Conservation (phyloP, 169 alveolate genomes). For the Perkinsus marinus region DNA sequence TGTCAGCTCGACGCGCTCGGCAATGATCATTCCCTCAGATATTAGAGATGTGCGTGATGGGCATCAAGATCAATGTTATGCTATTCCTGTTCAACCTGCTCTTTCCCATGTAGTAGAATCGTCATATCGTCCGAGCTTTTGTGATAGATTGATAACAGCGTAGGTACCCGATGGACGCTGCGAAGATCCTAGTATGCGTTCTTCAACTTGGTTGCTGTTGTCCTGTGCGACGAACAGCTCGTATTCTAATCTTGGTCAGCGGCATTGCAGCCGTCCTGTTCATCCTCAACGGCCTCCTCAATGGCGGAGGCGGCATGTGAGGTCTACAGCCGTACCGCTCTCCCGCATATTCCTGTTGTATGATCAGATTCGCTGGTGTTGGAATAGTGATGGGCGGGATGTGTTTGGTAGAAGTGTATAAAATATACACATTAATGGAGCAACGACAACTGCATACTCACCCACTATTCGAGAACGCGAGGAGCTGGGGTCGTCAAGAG, state of each 20-base stretch:
- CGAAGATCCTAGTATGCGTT: neutral
- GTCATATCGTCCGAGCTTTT: neutral
- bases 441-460: conserved; percentile 3
- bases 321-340: neutral
- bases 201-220: neutral
- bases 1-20: neutral
- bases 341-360: neutral
- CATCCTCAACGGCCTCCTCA: neutral
- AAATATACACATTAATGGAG: neutral
- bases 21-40: neutral
- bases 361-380: neutral
- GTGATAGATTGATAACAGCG: too few relatives aligned
- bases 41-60: neutral
- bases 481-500: neutral
- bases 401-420: conserved; percentile 5
- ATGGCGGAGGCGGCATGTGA: neutral
- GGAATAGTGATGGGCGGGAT: neutral
- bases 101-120: neutral
- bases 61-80: neutral
- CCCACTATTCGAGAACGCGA: conserved; percentile 1
- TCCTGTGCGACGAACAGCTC: neutral
- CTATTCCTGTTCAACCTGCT: conserved; percentile 5
- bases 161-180: conserved; percentile 8
- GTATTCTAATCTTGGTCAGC: neutral
- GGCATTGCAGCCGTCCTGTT: neutral